These are phyloP conservation scores for Podospora australis DNA, from an alignment of 495 filamentous ascomycete species.

Conservation along the genomic window DNA sequence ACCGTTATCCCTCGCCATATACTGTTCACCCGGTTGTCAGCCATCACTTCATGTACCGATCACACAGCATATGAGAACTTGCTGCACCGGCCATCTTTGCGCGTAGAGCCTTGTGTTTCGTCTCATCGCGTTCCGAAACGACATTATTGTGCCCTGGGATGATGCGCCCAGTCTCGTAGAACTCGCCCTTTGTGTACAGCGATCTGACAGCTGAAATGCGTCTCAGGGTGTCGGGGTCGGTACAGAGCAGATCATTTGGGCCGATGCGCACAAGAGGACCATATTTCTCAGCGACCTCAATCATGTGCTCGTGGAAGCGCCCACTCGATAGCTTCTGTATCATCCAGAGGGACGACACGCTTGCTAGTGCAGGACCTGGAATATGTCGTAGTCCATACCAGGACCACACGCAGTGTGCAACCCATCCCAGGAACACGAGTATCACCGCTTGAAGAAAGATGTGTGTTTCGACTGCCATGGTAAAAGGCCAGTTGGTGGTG, in stretches of 20 bases:
- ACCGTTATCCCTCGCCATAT: slow-evolving; percentile 25
- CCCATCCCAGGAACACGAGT: neutral
- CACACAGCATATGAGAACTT: neutral
- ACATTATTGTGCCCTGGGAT: slow-evolving; percentile 38
- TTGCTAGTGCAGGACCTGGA: slow-evolving; percentile 16
- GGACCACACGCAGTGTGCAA: slow-evolving; percentile 1
- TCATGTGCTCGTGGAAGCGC: slow-evolving; percentile 9
- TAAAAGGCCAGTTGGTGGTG: too few relatives aligned
- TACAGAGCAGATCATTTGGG: slow-evolving; percentile 37
- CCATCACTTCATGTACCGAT: neutral
- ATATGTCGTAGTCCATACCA: slow-evolving; percentile 21
- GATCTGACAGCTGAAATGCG: slow-evolving; percentile 26
- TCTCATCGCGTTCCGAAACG: slow-evolving; percentile 21
- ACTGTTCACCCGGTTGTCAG: slow-evolving; percentile 1
- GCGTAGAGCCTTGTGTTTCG: slow-evolving; percentile 26
- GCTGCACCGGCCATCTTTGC: slow-evolving; percentile 25
- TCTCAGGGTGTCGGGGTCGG: slow-evolving; percentile 28
- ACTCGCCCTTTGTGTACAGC: slow-evolving; percentile 28
- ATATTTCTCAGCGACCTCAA: slow-evolving; percentile 22
- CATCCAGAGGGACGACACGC: slow-evolving; percentile 19
- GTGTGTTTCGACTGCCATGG: too few relatives aligned
- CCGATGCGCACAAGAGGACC: slow-evolving; percentile 37
- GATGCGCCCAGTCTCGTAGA: slow-evolving; percentile 40
- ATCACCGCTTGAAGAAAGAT: neutral
- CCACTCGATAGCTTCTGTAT: slow-evolving; percentile 11